Conservation (phyloP, 768 basidiomycete genomes). For the Mycena floridula region DNA sequence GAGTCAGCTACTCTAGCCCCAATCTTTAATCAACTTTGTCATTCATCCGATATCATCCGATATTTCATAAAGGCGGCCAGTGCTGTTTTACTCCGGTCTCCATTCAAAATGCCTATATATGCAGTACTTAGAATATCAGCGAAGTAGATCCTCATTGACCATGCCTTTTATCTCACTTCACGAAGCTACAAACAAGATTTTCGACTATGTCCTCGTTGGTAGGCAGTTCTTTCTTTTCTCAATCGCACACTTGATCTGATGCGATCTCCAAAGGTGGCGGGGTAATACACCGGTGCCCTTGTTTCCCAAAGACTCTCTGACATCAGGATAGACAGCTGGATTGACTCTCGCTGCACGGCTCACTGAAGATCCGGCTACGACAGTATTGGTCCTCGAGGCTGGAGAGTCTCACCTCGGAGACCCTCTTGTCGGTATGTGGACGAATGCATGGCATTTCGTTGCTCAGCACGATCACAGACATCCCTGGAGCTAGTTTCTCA, state of each 20-base stretch:
- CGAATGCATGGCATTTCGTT: not conserved
- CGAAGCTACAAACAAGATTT: slow-evolving; percentile 1
- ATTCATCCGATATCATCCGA: no score
- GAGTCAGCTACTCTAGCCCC: no score
- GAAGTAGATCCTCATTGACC: no score
- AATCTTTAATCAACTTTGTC: no score
- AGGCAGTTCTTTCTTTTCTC: not conserved
- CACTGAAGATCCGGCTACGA: slow-evolving; percentile 23
- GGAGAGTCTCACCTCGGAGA: slow-evolving; percentile 16
- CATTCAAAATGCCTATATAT: no score
- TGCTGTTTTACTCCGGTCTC: no score
- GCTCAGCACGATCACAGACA: not conserved
- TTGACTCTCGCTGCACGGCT: slow-evolving; percentile 33
- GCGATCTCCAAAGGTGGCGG: slow-evolving; percentile 2
- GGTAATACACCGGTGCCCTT: not conserved
- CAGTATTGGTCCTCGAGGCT: slow-evolving; percentile 29
- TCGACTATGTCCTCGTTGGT: slow-evolving; percentile 8
- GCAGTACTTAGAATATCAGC: no score
- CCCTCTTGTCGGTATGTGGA: slow-evolving; percentile 10
- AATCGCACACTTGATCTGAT: not conserved
- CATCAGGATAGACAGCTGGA: slow-evolving; percentile 21
- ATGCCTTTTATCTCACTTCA: slow-evolving; percentile 6
- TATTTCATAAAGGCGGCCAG: no score
- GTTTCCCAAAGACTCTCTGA: not conserved
- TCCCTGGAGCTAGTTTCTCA: not conserved